phyloP scores from a whole-genome alignment of 2,329 filamentous ascomycete genomes.

The Thelonectria blattea region DNA sequence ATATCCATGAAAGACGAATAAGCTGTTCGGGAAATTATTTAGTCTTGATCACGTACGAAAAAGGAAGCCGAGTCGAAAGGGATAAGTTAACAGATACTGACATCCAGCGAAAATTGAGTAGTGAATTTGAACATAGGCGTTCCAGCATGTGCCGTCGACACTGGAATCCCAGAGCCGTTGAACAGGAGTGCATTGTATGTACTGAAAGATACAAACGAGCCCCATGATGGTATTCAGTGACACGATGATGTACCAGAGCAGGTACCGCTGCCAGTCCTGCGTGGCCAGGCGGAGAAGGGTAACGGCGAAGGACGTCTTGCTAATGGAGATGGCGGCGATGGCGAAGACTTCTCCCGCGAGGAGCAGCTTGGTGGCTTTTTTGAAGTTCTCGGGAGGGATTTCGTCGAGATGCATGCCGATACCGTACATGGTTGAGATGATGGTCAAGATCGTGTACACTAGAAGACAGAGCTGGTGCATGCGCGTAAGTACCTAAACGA shows the following conservation, averaged over 20 bases:
- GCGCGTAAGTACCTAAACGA: not conserved
- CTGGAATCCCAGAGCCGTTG: not conserved
- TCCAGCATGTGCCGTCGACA: not conserved
- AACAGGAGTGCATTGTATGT: not conserved
- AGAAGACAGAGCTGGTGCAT: not conserved
- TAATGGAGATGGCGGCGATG: not conserved
- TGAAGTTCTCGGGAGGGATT: not conserved
- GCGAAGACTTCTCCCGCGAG: not conserved
- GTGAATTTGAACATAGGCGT: not conserved
- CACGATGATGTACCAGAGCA: not conserved
- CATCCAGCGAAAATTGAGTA: not conserved
- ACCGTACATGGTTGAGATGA: not conserved
- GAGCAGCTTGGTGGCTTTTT: not conserved
- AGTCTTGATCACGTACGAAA: not conserved
- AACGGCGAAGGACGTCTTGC: not conserved
- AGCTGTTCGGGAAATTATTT: not conserved
- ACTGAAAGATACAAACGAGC: not conserved
- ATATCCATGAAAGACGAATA: constrained; percentile 20
- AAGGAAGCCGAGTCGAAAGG: not conserved
- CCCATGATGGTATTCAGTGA: not conserved
- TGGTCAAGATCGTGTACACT: not conserved
- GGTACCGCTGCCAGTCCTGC: not conserved
- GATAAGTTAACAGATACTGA: not conserved
- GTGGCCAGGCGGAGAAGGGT: not conserved
- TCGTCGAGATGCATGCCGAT: not conserved